Base-by-base conservation (phyloP, 2,329 filamentous ascomycete species). In the Talaromyces sp. region DNA sequence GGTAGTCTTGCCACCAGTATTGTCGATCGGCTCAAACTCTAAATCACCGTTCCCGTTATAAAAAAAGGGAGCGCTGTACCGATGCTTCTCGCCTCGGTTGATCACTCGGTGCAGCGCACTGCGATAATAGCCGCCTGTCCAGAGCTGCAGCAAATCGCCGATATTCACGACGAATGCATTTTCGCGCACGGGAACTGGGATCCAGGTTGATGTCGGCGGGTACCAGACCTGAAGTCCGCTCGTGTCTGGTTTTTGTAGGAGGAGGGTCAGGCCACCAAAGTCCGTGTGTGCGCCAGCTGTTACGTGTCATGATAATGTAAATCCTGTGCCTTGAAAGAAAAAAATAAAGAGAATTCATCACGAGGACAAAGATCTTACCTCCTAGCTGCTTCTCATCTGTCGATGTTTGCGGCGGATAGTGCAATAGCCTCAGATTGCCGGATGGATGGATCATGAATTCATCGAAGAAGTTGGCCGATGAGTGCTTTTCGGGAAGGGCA, bases 1-100 rank as follows among this genome's bases (percentile, higher is more conserved):
- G 2, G 23, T 57, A 37, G 54, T 57, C 31, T 40, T 25, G 31
- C 3, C 6, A 14, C 54, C 54, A 16, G 35, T 39, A 23, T 28
- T 8, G 14, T 25, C 54, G 21, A 57, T n/a, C n/a, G 31, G n/a
- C 54, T 37, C 14, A 40, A 74, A 66, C 11, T 69, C 63, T 66
- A 67, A 74, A 37, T 83, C 80, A 3, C 81, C 73, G 69, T 84
- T 83, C 2, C 83, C 83, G 61, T 82, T 80, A 60, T 84, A 80
- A 70, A 85, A 86, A 58, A 85, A 81, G 0, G 83, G 82, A 18
- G 85, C 75, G 4, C 80, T 83, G 68, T 84, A 86, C 44, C 84
- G 77, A 68, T 84, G 80, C 8, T 72, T 74, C 1, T 75, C 75
- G 2, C 78, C 80, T 48, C 76, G 75, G 73, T 85, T 85, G 66